Conservation (phyloP, 768 basidiomycete species). For the Pisolithus orientalis region DNA sequence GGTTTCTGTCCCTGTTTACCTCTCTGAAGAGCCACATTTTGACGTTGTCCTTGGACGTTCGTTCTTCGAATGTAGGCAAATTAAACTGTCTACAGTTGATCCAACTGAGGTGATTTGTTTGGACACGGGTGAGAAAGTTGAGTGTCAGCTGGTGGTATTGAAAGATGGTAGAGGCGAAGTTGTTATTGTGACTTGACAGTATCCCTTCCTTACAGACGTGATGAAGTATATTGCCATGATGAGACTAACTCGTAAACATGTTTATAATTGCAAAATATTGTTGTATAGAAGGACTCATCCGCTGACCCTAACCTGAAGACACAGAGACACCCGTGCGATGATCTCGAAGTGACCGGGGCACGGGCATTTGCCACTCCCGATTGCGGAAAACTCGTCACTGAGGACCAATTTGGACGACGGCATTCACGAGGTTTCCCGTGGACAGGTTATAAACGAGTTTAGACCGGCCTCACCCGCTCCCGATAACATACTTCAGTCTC, state of each 20-base stretch:
- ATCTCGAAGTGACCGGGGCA: background rate
- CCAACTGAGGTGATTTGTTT: conserved; percentile 86
- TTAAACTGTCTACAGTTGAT: conserved; percentile 77
- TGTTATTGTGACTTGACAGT: conserved; percentile 64
- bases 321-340: background rate
- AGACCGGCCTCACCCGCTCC: too few species aligned
- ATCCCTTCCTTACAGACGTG: background rate
- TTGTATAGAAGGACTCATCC: too few species aligned
- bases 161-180: conserved; percentile 89
- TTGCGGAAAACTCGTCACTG: too few species aligned
- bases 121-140: conserved; percentile 88
- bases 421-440: too few species aligned
- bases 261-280: too few species aligned
- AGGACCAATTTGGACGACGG: too few species aligned
- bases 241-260: too few species aligned
- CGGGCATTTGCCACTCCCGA: background rate
- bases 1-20: conserved; percentile 60
- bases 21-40: conserved; percentile 93
- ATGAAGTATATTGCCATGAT: background rate
- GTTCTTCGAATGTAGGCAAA: conserved; percentile 76
- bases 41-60: conserved; percentile 89
- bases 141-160: conserved; percentile 87
- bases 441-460: too few species aligned
- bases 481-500: too few species aligned
- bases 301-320: too few species aligned